phyloP scores from a whole-genome alignment of 306 rosid genomes.

The Abrus precatorius region DNA sequence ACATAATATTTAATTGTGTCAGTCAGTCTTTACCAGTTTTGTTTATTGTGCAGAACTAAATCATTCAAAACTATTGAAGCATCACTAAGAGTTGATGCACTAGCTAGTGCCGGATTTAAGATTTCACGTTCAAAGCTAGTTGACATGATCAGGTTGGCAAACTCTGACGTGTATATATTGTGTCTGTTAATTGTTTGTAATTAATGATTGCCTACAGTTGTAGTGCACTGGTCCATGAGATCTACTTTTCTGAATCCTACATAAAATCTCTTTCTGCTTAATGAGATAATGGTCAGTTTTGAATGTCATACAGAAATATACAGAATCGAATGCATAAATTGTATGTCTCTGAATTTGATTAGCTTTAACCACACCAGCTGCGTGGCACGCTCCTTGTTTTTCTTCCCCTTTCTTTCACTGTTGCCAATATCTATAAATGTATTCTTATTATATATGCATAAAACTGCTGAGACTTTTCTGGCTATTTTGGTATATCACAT shows the following conservation, averaged over 20 bases:
- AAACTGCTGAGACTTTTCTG: background rate
- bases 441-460: background rate
- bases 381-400: background rate
- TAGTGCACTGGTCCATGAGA: constrained; percentile 5
- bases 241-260: constrained; percentile 29
- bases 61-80: constrained; percentile 83
- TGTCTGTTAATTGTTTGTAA: constrained; percentile 18
- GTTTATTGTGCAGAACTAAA: constrained; percentile 69
- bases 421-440: constrained; percentile 19
- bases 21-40: constrained; percentile 5
- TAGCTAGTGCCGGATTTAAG: constrained; percentile 97
- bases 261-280: background rate
- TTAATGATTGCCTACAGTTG: constrained; percentile 14
- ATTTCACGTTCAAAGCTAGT: constrained; percentile 92
- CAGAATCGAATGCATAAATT: background rate
- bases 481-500: background rate
- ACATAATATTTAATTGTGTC: constrained; percentile 9
- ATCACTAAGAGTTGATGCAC: constrained; percentile 88
- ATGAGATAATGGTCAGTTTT: background rate
- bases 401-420: background rate
- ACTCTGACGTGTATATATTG: background rate
- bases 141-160: constrained; percentile 76
- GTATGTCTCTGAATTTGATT: constrained; percentile 7
- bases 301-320: background rate
- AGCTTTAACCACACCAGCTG: constrained; percentile 8